phyloP scores from a whole-genome alignment of 2,329 filamentous ascomycete species.

The Fusarium kyushuense region DNA sequence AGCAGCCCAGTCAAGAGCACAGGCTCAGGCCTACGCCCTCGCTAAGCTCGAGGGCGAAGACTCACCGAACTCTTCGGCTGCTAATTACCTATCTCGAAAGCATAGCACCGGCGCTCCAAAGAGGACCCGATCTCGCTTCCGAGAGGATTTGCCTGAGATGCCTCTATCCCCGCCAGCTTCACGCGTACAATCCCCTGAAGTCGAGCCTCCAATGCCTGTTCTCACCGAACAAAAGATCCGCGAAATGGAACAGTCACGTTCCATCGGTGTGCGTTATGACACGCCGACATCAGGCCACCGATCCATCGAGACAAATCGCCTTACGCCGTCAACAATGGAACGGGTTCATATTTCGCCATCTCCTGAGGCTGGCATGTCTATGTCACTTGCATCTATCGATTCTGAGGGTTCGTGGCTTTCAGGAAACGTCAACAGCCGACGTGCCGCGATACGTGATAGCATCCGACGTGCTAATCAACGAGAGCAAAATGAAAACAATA shows the following conservation, averaged over 20 bases:
- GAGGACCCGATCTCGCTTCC: conserved; percentile 89
- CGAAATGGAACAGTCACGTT: conserved; percentile 46
- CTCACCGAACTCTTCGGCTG: conserved; percentile 26
- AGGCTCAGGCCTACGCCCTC: conserved; percentile 51
- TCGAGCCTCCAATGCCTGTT: conserved; percentile 58
- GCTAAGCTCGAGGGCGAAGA: conserved; percentile 54
- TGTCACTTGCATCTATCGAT: conserved; percentile 93
- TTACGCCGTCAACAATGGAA: conserved; percentile 41
- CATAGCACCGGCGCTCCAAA: conserved; percentile 68
- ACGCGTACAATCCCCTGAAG: conserved; percentile 81
- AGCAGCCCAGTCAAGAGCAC: conserved; percentile 47
- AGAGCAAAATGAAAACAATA: conserved; percentile 52
- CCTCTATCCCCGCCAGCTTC: conserved; percentile 89
- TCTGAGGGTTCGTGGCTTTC: conserved; percentile 97
- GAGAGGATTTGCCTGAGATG: conserved; percentile 89
- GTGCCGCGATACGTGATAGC: conserved; percentile 61
- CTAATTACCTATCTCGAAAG: conserved; percentile 51
- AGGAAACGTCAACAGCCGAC: conserved; percentile 70
- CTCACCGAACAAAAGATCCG: conserved; percentile 47
- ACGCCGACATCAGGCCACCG: conserved; percentile 60
- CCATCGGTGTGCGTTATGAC: conserved; percentile 56
- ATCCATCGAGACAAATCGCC: conserved; percentile 50
- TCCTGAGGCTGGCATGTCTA: conserved; percentile 75
- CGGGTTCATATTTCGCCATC: conserved; percentile 53
- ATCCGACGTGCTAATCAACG: conserved; percentile 50